Evolutionary conservation across 1,139 yeast genomes (phyloP).

Genomic region (Geotrichum histeridarum): DNA sequence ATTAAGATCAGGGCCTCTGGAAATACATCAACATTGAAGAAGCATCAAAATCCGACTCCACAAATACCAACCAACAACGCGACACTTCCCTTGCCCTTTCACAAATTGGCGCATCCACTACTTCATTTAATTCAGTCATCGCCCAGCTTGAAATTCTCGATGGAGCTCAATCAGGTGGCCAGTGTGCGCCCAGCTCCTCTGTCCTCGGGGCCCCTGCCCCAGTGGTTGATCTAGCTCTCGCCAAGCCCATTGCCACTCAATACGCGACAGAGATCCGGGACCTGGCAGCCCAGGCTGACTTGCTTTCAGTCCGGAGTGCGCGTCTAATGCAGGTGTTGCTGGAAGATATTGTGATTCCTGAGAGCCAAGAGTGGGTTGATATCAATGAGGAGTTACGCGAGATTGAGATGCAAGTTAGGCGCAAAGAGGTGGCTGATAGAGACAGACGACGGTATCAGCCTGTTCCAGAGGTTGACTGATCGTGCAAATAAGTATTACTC

Average conservation of each 20-base stretch:
- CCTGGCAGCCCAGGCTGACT: conserved; percentile 19
- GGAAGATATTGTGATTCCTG: conserved; percentile 18
- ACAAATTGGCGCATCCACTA: conserved; percentile 11
- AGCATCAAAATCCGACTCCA: neutral
- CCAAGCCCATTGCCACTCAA: conserved; percentile 13
- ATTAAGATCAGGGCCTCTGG: conserved; percentile 1
- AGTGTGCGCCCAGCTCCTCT: neutral
- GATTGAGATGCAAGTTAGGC: conserved; percentile 20
- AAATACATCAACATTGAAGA: conserved; percentile 6
- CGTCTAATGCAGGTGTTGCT: conserved; percentile 21
- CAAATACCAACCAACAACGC: neutral
- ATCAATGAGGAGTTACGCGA: conserved; percentile 19
- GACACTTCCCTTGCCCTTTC: conserved; percentile 4
- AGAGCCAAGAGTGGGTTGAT: conserved; percentile 22
- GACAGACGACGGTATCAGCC: neutral
- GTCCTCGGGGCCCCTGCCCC: conserved; percentile 3
- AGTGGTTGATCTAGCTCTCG: conserved; percentile 1
- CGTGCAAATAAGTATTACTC: neutral
- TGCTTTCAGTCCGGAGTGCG: conserved; percentile 24
- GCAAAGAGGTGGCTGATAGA: conserved; percentile 9
- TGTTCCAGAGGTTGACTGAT: conserved; percentile 4
- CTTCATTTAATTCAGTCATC: too few relatives aligned
- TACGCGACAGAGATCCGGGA: conserved; percentile 13
- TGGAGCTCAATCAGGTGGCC: too few relatives aligned
- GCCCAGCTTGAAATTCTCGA: too few relatives aligned